Conservation (phyloP, 495 filamentous ascomycete genomes). For the Podospora fimiseda region DNA sequence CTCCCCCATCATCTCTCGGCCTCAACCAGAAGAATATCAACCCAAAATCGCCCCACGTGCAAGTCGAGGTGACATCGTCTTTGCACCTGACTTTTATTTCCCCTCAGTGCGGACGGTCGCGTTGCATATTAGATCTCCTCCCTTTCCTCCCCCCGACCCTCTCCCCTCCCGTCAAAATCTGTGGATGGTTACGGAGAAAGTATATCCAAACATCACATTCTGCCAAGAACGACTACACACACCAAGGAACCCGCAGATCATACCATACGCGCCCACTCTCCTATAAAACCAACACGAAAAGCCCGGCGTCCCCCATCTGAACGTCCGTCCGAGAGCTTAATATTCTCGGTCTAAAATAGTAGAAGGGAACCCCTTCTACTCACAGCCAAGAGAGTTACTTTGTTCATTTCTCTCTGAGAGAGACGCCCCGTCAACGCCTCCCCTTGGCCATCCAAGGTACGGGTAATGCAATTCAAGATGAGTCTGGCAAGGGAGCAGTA, state of each 20-base stretch:
- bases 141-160: too few relatives aligned
- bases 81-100: neutral
- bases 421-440: neutral
- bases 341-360: too few relatives aligned
- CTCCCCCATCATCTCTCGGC: neutral
- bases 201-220: too few relatives aligned
- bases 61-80: neutral
- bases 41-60: neutral
- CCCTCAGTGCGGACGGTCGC: neutral
- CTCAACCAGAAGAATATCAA: neutral
- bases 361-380: too few relatives aligned
- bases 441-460: neutral
- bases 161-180: neutral
- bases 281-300: neutral
- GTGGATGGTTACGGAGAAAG: too few relatives aligned
- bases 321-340: too few relatives aligned
- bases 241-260: neutral
- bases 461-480: slow-evolving; percentile 20
- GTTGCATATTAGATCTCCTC: too few relatives aligned
- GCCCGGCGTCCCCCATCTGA: neutral
- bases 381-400: neutral
- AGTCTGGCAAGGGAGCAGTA: slow-evolving; percentile 18
- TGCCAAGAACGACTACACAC: neutral
- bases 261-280: neutral
- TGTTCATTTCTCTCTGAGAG: neutral